These are phyloP conservation scores for Grosmannia clavigera DNA, from an alignment of 2,329 filamentous ascomycete species.

Conservation along the genomic window DNA sequence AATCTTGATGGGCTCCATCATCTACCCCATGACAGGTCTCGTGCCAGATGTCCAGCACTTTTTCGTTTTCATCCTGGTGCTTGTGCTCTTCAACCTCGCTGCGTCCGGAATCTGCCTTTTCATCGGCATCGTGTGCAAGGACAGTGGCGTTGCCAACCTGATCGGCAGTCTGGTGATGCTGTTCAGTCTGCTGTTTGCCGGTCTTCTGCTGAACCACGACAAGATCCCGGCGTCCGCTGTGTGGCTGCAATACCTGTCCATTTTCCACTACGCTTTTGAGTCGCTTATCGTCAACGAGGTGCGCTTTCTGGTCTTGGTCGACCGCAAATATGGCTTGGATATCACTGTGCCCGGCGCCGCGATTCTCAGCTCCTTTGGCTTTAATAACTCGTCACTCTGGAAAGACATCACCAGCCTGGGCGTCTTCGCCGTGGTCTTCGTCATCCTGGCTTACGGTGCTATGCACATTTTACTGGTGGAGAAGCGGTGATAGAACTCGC, in stretches of 20 bases:
- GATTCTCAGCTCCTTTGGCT: slow-evolving; percentile 90
- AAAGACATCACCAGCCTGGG: slow-evolving; percentile 69
- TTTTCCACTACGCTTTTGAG: slow-evolving; percentile 98
- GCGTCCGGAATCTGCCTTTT: slow-evolving; percentile 90
- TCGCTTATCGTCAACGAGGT: slow-evolving; percentile 96
- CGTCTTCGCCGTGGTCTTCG: slow-evolving; percentile 70
- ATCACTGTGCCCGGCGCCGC: slow-evolving; percentile 92
- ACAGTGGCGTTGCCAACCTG: slow-evolving; percentile 80
- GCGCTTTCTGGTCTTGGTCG: slow-evolving; percentile 73
- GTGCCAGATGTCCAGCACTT: slow-evolving; percentile 75
- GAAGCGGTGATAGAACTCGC: slow-evolving; percentile 44
- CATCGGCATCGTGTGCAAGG: slow-evolving; percentile 90
- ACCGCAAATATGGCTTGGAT: slow-evolving; percentile 91
- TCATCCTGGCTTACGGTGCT: slow-evolving; percentile 76
- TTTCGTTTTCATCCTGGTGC: slow-evolving; percentile 77
- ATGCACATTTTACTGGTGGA: slow-evolving; percentile 94
- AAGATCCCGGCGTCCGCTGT: slow-evolving; percentile 74
- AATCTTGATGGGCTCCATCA: slow-evolving; percentile 86
- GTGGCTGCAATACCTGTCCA: slow-evolving; percentile 88
- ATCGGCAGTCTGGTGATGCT: slow-evolving; percentile 95
- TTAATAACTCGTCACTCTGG: slow-evolving; percentile 80
- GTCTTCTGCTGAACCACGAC: slow-evolving; percentile 86
- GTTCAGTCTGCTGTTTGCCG: slow-evolving; percentile 89
- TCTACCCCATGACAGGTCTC: slow-evolving; percentile 96
- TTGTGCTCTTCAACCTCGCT: slow-evolving; percentile 92